phyloP scores from a whole-genome alignment of 257 asterid genomes.

The Salvia miltiorrhiza region DNA sequence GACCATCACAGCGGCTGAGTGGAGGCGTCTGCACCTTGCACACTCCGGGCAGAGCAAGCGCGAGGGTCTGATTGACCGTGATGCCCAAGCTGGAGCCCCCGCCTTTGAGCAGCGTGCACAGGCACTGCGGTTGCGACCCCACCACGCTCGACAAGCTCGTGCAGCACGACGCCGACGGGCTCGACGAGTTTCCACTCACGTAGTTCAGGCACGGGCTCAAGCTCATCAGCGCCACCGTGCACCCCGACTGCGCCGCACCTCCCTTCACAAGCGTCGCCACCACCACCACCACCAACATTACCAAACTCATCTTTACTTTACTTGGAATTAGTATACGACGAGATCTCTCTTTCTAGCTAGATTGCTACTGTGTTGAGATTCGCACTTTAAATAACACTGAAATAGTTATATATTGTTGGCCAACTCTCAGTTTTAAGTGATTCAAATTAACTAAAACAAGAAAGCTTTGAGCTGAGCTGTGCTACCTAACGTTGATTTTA shows the following conservation, averaged over 20 bases:
- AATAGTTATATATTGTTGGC: conserved; percentile 27
- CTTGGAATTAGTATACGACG: neutral
- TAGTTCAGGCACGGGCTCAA: conserved; percentile 51
- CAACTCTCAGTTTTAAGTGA: conserved; percentile 16
- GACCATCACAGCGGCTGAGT: conserved; percentile 40
- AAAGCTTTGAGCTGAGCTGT: neutral
- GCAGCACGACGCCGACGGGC: conserved; percentile 51
- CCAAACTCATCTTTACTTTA: neutral
- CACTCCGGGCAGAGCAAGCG: conserved; percentile 42
- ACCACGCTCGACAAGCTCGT: conserved; percentile 40
- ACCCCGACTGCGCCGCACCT: conserved; percentile 43
- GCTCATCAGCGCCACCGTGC: conserved; percentile 46
- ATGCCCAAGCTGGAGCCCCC: conserved; percentile 39
- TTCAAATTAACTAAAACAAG: neutral
- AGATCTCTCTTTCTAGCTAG: neutral
- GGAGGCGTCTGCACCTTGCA: conserved; percentile 59
- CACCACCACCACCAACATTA: neutral
- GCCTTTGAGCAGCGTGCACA: conserved; percentile 47
- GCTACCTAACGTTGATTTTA: conserved; percentile 23
- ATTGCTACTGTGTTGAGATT: no score
- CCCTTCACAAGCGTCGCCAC: conserved; percentile 11
- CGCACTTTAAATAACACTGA: conserved; percentile 26
- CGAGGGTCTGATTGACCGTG: conserved; percentile 48
- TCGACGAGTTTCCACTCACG: conserved; percentile 42
- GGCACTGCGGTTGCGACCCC: conserved; percentile 46